Percentiles rank a stretch among this genome's conserved stretches.
Evolutionary conservation across 83 land plant genomes (phyloP).

Genomic region (Picea mariana): DNA sequence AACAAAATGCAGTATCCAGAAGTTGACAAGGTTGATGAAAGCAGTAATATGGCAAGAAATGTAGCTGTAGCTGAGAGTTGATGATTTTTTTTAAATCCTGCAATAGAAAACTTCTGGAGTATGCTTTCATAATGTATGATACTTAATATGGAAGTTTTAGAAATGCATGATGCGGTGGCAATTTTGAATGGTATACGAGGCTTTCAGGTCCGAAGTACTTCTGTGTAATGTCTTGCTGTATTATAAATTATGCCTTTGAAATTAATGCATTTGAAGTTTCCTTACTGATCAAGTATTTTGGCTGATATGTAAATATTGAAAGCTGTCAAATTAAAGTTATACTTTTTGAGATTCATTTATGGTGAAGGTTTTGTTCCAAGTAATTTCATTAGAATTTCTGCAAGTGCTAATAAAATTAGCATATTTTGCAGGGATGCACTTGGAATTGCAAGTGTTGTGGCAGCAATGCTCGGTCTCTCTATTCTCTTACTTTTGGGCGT

Average conservation of each 20-base stretch:
- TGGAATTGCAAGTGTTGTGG: constrained; percentile 94
- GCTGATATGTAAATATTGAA: neutral
- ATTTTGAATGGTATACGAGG: neutral
- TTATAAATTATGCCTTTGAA: neutral
- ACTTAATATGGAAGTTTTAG: neutral
- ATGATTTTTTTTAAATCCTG: neutral
- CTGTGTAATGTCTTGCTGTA: neutral
- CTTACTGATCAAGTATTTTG: neutral
- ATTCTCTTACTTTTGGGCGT: constrained; percentile 87
- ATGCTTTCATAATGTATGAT: neutral
- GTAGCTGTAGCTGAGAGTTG: too few relatives aligned
- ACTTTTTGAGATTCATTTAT: neutral
- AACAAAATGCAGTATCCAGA: too few relatives aligned
- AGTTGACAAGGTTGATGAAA: too few relatives aligned
- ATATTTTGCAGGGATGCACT: constrained; percentile 69
- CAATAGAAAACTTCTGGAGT: neutral
- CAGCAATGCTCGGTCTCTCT: constrained; percentile 98
- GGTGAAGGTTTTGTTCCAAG: neutral
- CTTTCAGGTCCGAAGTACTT: neutral
- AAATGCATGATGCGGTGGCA: neutral
- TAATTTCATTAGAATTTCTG: neutral
- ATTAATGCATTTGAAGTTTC: neutral
- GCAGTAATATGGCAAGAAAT: too few relatives aligned
- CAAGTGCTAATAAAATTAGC: neutral
- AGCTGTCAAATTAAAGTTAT: neutral